These are phyloP conservation scores for Teunomyces barrocoloradensis DNA, from an alignment of 805 yeast species.

Conservation along the genomic window DNA sequence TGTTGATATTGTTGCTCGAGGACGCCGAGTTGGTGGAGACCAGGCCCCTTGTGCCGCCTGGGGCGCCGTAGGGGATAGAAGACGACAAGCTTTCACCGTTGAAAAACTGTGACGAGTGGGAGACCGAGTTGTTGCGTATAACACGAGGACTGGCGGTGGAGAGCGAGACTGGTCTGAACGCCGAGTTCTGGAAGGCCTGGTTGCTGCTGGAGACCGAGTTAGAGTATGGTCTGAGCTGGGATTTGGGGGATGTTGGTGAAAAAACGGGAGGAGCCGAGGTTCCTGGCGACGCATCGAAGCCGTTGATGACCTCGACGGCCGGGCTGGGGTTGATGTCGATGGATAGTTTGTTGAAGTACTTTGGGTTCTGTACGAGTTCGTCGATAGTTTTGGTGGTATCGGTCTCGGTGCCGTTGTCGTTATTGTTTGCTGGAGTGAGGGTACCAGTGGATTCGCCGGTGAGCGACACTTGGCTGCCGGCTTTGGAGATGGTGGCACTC, in stretches of 20 bases:
- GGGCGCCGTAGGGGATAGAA: constrained; percentile 69
- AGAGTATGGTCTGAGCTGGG: constrained; percentile 10
- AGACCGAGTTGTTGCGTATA: constrained; percentile 36
- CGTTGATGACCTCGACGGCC: constrained; percentile 6
- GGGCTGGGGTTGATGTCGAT: constrained; percentile 3
- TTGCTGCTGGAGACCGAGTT: constrained; percentile 11
- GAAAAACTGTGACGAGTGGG: constrained; percentile 38
- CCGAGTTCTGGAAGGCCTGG: constrained; percentile 15
- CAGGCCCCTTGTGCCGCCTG: constrained; percentile 54
- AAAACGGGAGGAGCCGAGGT: constrained; percentile 4
- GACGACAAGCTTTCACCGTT: constrained; percentile 47
- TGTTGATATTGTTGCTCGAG: constrained; percentile 8
- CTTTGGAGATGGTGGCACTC: constrained; percentile 3
- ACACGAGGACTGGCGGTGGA: constrained; percentile 39
- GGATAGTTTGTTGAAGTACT: constrained; percentile 3
- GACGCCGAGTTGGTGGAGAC: constrained; percentile 23
- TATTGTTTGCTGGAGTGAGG: background rate
- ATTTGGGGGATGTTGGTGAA: constrained; percentile 11
- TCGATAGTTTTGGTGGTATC: background rate
- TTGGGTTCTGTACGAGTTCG: background rate
- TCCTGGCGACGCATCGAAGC: constrained; percentile 6
- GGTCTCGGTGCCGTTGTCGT: background rate
- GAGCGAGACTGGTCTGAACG: constrained; percentile 17
- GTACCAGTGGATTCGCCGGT: constrained; percentile 4
- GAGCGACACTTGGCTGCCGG: constrained; percentile 1